These are phyloP conservation scores for Leccinellum rugosiceps DNA, from an alignment of 768 basidiomycete genomes.

Conservation along the genomic window DNA sequence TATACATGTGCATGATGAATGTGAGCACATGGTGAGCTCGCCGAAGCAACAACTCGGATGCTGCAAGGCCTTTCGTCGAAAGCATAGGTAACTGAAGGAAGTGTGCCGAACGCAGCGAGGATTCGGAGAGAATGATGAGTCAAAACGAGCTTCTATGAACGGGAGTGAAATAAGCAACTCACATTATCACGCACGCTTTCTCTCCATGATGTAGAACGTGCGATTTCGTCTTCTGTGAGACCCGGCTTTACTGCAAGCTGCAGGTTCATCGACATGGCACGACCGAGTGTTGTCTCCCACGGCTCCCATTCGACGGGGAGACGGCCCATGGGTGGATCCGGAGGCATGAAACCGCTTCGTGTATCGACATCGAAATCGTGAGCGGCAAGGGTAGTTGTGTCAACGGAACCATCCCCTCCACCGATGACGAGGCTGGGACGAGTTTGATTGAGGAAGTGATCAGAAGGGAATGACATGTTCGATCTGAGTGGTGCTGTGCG, in stretches of 20 bases:
- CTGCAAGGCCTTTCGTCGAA: conserved; percentile 40
- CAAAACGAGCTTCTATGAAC: background rate
- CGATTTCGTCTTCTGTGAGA: conserved; percentile 35
- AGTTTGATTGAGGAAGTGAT: conserved; percentile 36
- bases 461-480: conserved; percentile 16
- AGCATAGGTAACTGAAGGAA: conserved; percentile 52
- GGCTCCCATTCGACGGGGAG: conserved; percentile 60
- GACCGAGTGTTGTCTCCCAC: conserved; percentile 68
- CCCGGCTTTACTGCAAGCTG: conserved; percentile 51
- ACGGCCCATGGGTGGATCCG: conserved; percentile 61
- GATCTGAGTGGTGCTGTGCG: background rate
- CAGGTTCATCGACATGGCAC: conserved; percentile 46
- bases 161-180: conserved; percentile 6
- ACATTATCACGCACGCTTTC: conserved; percentile 46
- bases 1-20: conserved; percentile 75
- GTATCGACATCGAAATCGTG: conserved; percentile 93
- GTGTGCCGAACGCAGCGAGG: background rate
- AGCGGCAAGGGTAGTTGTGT: conserved; percentile 67
- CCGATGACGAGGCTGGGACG: conserved; percentile 31
- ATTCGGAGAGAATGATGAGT: background rate
- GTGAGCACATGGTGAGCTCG: conserved; percentile 72
- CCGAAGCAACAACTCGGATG: conserved; percentile 56
- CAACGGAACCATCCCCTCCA: conserved; percentile 28
- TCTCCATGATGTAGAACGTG: conserved; percentile 53
- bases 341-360: conserved; percentile 89